Evolutionary conservation across 2,329 filamentous ascomycete species (phyloP), one percentile per base, ranked within the genome.

Genomic region (Colletotrichum sp.): DNA sequence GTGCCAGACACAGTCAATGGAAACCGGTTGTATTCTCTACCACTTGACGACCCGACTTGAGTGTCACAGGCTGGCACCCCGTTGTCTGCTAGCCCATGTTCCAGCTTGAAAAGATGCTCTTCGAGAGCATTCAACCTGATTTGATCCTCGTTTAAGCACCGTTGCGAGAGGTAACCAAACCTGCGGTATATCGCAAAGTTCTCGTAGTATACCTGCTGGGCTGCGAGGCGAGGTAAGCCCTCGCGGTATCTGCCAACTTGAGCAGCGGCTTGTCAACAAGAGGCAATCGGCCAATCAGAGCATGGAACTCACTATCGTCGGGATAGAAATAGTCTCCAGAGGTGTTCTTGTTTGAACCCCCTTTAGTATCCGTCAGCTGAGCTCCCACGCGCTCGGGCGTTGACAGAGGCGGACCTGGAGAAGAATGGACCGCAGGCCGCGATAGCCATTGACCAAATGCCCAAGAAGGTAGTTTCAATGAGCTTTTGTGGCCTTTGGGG

Each of bases 371-470:
- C 4, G 1, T 43, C 1, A 43, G 38, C 38, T 43, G 16, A n/a
- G 16, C 16, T n/a, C 38, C 16, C 38, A 10, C 16, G 38, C 38
- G 8, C 38, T 2, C 0, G 38, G 38, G 3, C 1, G 38, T 9
- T 18, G 38, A 1, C 38, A 9, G 38, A 43, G 1, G 16, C 4
- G 4, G 38, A 43, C 38, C 38, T 43, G 38, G 38, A 43, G 38
- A 43, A 0, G 38, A 0, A 10, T 43, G 16, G 9, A 3, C 52
- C 4, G 52, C 52, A 26, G 1, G 16, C 3, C 16, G 38, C 52
- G 14, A 56, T 4, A 56, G 2, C 52, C 52, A 26, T 26, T 0
- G 0, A 26, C 52, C 0, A 0, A 56, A 56, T 0, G 18, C 0
- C 10, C 52, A 10, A 8, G 12, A 4, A 56, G 24, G 24, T 21